Conservation (phyloP, 2,329 filamentous ascomycete genomes). For the Immersiporthe knoxdaviesiana region DNA sequence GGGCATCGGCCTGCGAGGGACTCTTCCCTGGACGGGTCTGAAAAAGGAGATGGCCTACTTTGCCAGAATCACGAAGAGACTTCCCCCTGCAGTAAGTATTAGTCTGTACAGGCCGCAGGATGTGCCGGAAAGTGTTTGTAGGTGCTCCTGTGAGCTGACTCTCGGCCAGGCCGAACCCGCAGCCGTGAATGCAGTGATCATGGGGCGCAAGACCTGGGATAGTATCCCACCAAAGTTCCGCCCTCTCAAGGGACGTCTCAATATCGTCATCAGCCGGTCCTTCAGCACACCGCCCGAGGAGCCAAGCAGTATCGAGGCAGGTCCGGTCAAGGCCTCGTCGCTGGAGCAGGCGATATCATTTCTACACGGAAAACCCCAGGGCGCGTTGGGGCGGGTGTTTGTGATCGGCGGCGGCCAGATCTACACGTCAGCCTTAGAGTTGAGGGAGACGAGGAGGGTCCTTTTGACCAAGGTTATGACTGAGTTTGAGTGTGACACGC, state of each 20-base stretch:
- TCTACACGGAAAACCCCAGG: conserved; percentile 43
- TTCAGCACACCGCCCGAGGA: conserved; percentile 34
- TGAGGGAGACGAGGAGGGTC: conserved; percentile 62
- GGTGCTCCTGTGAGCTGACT: not conserved
- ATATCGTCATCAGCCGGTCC: conserved; percentile 75
- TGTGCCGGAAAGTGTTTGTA: not conserved
- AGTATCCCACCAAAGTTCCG: conserved; percentile 79
- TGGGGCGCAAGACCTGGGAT: conserved; percentile 98
- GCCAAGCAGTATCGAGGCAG: conserved; percentile 38
- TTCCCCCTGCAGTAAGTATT: conserved; percentile 46
- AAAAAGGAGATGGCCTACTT: conserved; percentile 96
- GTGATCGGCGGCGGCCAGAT: conserved; percentile 91
- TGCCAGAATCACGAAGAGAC: conserved; percentile 79
- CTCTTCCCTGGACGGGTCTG: conserved; percentile 86
- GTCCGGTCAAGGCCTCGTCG: conserved; percentile 61
- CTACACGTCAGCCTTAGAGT: conserved; percentile 71
- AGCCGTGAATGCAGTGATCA: conserved; percentile 77
- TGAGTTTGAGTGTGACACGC: conserved; percentile 77
- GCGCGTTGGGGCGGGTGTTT: conserved; percentile 64
- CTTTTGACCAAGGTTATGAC: conserved; percentile 69
- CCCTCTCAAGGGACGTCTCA: conserved; percentile 78
- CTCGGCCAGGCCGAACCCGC: conserved; percentile 37
- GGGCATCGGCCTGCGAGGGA: conserved; percentile 81
- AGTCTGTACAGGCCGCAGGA: not conserved
- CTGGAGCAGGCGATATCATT: conserved; percentile 60